Percentiles rank a stretch among this genome's conserved stretches.
These are phyloP conservation scores for Melanogaster broomeanus DNA, from an alignment of 768 basidiomycete genomes.

Conservation along the genomic window DNA sequence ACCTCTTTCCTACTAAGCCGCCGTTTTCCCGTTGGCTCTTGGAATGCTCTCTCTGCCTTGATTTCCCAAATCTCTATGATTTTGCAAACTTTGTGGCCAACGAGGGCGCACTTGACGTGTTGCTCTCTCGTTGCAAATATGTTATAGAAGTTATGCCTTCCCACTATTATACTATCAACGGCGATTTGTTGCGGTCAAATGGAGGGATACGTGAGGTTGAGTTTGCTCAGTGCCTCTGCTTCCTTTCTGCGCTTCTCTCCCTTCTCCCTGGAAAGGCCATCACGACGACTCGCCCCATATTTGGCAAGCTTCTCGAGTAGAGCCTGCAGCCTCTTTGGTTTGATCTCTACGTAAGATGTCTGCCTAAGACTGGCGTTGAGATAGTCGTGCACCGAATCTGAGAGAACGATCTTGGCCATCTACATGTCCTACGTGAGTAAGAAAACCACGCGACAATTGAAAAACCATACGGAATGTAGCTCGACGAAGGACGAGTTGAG, in stretches of 20 bases:
- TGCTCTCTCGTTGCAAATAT: conserved; percentile 14
- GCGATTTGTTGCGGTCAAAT: background rate
- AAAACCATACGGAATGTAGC: conserved; percentile 66
- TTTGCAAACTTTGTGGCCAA: conserved; percentile 2
- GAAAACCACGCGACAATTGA: background rate
- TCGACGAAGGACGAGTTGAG: conserved; percentile 76
- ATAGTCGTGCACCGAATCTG: conserved; percentile 77
- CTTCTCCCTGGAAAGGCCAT: conserved; percentile 57
- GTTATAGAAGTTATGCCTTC: conserved; percentile 19
- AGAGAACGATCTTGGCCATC: conserved; percentile 73
- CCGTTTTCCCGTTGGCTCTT: conserved; percentile 29
- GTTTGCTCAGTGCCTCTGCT: conserved; percentile 72
- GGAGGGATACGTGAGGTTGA: conserved; percentile 32
- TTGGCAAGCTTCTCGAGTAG: conserved; percentile 79
- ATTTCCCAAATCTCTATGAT: conserved; percentile 17
- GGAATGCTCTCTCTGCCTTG: conserved; percentile 28
- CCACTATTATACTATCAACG: conserved; percentile 1
- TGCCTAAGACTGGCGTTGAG: conserved; percentile 71
- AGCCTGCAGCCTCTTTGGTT: conserved; percentile 69
- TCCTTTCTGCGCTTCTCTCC: conserved; percentile 76
- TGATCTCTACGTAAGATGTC: conserved; percentile 62
- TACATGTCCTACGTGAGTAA: conserved; percentile 27
- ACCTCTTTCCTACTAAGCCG: conserved; percentile 42
- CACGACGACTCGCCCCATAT: conserved; percentile 63
- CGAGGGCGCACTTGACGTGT: conserved; percentile 1